These are phyloP conservation scores for Phytophthora pseudosyringae DNA, from an alignment of 352 stramenopile genomes.

Conservation along the genomic window DNA sequence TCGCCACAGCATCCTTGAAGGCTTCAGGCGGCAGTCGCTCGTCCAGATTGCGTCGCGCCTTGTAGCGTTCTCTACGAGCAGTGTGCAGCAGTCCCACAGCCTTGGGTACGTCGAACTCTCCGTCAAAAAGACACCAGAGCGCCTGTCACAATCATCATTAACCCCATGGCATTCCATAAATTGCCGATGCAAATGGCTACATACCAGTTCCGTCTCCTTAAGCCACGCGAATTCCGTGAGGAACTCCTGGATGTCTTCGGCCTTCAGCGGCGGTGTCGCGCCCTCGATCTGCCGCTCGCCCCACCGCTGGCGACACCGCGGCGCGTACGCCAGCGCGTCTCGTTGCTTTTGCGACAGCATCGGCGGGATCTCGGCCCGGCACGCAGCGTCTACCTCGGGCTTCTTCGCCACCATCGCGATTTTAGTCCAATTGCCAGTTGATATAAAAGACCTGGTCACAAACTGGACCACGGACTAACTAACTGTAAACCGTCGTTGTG, in stretches of 20 bases:
- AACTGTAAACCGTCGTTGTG: no score
- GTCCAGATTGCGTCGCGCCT: constrained; percentile 27
- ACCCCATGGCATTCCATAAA: background rate
- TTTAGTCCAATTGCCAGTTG: background rate
- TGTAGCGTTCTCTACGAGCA: constrained; percentile 38
- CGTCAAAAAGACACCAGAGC: constrained; percentile 67
- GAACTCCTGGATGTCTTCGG: constrained; percentile 59
- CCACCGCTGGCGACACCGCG: constrained; percentile 53
- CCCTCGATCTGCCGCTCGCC: constrained; percentile 19
- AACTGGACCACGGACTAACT: constrained; percentile 5
- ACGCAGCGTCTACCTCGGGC: constrained; percentile 21
- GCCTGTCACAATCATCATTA: constrained; percentile 40
- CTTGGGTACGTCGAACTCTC: constrained; percentile 52
- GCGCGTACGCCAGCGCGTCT: constrained; percentile 16
- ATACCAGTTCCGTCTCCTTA: constrained; percentile 65
- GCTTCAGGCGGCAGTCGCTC: constrained; percentile 41
- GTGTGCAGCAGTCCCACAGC: constrained; percentile 46
- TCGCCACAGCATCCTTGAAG: constrained; percentile 51
- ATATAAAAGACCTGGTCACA: constrained; percentile 10
- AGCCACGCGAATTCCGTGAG: constrained; percentile 52
- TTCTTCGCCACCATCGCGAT: constrained; percentile 29
- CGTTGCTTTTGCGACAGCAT: constrained; percentile 45
- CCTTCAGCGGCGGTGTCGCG: constrained; percentile 25
- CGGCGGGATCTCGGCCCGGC: constrained; percentile 62
- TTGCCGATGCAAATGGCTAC: constrained; percentile 12